Conservation (phyloP, 1,284 basidiomycete genomes). For the Papiliotrema nemorosa region DNA sequence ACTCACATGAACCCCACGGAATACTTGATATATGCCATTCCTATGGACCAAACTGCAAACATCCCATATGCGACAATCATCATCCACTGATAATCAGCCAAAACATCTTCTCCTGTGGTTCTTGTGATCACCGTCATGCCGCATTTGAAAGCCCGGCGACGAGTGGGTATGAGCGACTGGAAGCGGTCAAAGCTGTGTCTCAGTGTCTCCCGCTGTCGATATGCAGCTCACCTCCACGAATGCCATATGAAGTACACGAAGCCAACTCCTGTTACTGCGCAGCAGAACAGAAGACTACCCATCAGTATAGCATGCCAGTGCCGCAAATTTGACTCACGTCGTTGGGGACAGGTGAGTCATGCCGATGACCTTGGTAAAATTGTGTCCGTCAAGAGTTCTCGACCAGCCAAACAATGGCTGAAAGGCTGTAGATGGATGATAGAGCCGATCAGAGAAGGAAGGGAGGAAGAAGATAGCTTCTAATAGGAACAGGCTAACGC, state of each 20-base stretch:
- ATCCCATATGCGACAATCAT: slow-evolving; percentile 1
- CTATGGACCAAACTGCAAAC: slow-evolving; percentile 6
- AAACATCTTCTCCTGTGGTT: background rate
- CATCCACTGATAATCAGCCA: slow-evolving; percentile 7
- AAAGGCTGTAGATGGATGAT: background rate
- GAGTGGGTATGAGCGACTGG: slow-evolving; percentile 6
- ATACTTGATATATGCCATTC: slow-evolving; percentile 11
- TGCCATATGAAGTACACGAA: slow-evolving; percentile 5
- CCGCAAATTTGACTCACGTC: background rate
- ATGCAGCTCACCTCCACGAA: slow-evolving; percentile 7
- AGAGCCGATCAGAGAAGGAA: background rate
- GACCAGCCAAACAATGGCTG: background rate
- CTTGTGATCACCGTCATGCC: slow-evolving; percentile 10
- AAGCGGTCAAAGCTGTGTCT: slow-evolving; percentile 7
- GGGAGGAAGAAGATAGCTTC: background rate
- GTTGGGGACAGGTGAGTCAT: slow-evolving; percentile 9
- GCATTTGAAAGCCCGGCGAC: slow-evolving; percentile 11
- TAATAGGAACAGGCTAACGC: background rate
- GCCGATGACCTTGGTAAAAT: background rate
- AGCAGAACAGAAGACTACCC: background rate
- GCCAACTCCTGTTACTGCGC: background rate
- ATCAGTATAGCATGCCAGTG: background rate
- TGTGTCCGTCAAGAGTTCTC: background rate
- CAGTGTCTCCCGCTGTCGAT: too few species aligned
- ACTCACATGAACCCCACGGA: slow-evolving; percentile 5